Percentiles rank a stretch among this genome's conserved stretches.
Conservation (phyloP, 2,329 filamentous ascomycete species). For the Claviceps arundinis region DNA sequence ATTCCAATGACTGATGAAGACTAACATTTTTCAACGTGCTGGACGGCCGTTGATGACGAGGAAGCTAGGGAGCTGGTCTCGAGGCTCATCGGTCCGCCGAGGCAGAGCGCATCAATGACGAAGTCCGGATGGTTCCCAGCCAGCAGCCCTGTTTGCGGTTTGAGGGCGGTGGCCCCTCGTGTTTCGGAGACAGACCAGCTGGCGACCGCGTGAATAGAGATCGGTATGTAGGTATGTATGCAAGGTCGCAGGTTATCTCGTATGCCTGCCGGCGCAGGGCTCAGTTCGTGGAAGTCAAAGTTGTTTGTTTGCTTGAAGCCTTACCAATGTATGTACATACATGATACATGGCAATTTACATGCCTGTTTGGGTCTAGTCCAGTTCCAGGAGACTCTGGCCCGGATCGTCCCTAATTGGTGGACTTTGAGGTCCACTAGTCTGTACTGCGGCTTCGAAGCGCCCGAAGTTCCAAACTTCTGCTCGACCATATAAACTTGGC, state of each 20-base stretch:
- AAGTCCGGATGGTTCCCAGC: too few species aligned
- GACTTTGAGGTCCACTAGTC: too few species aligned
- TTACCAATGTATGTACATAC: too few species aligned
- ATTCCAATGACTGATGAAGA: not conserved
- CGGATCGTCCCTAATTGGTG: too few species aligned
- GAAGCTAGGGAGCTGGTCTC: not conserved
- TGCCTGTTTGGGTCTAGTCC: too few species aligned
- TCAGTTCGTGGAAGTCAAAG: not conserved
- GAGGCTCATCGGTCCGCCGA: slow-evolving; percentile 8
- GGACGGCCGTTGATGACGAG: not conserved
- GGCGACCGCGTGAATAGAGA: not conserved
- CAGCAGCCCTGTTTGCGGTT: too few species aligned
- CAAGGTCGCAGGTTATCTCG: not conserved
- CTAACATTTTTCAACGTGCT: not conserved
- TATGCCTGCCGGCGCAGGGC: not conserved
- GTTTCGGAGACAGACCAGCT: too few species aligned
- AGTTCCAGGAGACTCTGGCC: too few species aligned
- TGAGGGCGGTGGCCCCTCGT: not conserved
- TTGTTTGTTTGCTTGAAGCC: not conserved
- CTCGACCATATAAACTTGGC: not conserved
- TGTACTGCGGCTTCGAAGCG: not conserved
- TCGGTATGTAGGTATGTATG: not conserved
- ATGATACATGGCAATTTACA: too few species aligned
- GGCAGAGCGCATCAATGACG: slow-evolving; percentile 4
- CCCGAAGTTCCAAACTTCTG: not conserved